These are phyloP conservation scores for Podaxis sp. DNA, from an alignment of 768 basidiomycete genomes.

Conservation along the genomic window DNA sequence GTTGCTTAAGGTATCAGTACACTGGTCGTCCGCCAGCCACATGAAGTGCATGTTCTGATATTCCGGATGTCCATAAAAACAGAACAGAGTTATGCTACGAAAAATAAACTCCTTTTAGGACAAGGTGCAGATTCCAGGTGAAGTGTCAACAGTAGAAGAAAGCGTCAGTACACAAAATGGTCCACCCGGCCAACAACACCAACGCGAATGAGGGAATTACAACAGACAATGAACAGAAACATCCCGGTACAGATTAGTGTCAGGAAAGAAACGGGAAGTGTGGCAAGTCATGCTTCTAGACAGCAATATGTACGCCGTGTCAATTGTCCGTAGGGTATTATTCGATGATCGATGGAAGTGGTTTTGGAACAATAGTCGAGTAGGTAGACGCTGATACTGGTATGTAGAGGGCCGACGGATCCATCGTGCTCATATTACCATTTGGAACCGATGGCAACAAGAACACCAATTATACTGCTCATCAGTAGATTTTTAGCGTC, in stretches of 20 bases:
- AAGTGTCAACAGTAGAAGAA: not conserved
- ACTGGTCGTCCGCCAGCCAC: no score
- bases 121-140: not conserved
- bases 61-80: no score
- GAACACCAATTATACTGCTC: slow-evolving; percentile 4
- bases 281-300: not conserved
- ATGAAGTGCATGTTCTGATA: no score
- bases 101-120: not conserved
- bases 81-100: not conserved
- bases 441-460: not conserved
- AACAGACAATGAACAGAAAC: not conserved
- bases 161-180: not conserved
- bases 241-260: not conserved
- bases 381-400: not conserved
- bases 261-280: not conserved
- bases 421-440: not conserved
- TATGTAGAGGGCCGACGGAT: not conserved
- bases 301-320: not conserved
- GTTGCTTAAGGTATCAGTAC: no score
- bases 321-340: not conserved
- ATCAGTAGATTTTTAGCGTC: slow-evolving; percentile 5
- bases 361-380: not conserved
- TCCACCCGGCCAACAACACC: slow-evolving; percentile 6
- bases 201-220: not conserved
- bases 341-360: not conserved